Conservation (phyloP, 352 stramenopile species). For the Phytophthora cryptogea region DNA sequence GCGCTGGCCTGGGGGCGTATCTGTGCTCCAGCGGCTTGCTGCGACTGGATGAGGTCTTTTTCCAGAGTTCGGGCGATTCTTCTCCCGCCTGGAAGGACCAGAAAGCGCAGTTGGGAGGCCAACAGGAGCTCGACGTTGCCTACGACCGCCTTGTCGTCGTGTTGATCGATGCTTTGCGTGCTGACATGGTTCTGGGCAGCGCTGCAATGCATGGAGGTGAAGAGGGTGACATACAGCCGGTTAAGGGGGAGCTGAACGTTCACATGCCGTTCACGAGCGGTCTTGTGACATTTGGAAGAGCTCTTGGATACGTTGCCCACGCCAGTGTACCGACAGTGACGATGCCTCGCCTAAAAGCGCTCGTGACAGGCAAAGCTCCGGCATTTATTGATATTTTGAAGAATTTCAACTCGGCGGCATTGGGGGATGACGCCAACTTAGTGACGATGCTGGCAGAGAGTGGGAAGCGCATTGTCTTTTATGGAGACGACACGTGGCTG, state of each 20-base stretch:
- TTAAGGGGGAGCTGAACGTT: conserved; percentile 53
- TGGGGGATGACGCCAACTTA: conserved; percentile 73
- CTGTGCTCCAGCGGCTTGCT: conserved; percentile 60
- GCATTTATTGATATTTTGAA: conserved; percentile 92
- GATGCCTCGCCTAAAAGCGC: conserved; percentile 88
- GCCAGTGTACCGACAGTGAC: conserved; percentile 88
- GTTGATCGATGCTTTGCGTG: conserved; percentile 85
- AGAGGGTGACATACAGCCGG: not conserved
- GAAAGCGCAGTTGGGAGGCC: not conserved
- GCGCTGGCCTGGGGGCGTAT: conserved; percentile 48
- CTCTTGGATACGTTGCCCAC: conserved; percentile 76
- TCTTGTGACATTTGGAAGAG: conserved; percentile 51
- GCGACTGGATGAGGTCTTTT: conserved; percentile 61
- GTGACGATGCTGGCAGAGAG: conserved; percentile 53
- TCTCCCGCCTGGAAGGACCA: conserved; percentile 9
- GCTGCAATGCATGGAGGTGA: conserved; percentile 42
- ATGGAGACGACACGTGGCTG: conserved; percentile 91
- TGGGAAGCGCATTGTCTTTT: conserved; percentile 79
- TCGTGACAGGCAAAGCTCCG: conserved; percentile 83
- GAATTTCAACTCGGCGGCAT: conserved; percentile 89
- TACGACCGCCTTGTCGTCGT: conserved; percentile 88
- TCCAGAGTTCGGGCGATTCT: conserved; percentile 18
- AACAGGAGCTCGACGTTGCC: conserved; percentile 12
- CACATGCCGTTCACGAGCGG: conserved; percentile 73
- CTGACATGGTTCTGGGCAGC: conserved; percentile 87